phyloP scores from a whole-genome alignment of 148 eudicot species.

The Silene latifolia region DNA sequence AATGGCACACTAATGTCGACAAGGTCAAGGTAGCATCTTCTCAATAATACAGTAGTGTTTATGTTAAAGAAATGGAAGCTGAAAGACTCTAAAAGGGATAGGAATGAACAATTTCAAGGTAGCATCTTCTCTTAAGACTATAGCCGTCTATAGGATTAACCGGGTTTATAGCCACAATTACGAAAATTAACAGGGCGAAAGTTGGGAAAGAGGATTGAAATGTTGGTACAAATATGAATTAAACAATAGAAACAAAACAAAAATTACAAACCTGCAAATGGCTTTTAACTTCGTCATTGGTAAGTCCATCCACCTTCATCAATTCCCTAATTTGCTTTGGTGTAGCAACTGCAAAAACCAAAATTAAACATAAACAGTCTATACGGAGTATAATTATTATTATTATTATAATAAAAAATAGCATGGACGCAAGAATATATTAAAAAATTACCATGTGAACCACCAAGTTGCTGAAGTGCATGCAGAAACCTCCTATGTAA shows the following conservation, averaged over 20 bases:
- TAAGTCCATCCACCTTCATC: conserved; percentile 97
- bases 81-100: too few species aligned
- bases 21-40: too few species aligned
- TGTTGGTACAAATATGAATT: background rate
- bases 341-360: conserved; percentile 62
- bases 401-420: background rate
- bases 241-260: background rate
- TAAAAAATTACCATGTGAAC: conserved; percentile 61
- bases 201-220: background rate
- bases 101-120: background rate
- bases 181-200: background rate
- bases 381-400: too few species aligned
- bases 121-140: background rate
- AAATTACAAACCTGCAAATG: conserved; percentile 75
- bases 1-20: background rate
- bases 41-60: too few species aligned
- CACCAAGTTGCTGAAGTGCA: conserved; percentile 63
- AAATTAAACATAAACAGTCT: background rate
- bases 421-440: background rate
- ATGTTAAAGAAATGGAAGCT: too few species aligned
- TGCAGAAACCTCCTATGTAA: conserved; percentile 50
- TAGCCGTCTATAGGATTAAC: background rate
- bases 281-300: conserved; percentile 96
- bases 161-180: background rate
- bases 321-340: conserved; percentile 94